Conservation (phyloP, 768 basidiomycete species). For the Naganishia friedmannii region DNA sequence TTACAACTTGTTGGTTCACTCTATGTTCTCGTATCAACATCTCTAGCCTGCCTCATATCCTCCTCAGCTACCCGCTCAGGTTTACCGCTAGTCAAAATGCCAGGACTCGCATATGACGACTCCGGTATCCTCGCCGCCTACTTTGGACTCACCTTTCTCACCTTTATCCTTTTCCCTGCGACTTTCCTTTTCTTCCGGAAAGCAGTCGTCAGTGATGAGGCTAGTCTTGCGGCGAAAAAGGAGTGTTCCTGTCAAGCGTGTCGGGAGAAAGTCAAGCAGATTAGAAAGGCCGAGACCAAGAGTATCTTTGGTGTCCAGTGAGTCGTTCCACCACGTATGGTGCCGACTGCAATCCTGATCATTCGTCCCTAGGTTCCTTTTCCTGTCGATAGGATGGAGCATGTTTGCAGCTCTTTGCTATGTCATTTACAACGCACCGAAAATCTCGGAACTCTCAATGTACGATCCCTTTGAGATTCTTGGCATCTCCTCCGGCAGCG, state of each 20-base stretch:
- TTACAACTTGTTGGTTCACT: not conserved
- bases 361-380: conserved; percentile 49
- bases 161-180: conserved; percentile 74
- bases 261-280: conserved; percentile 20
- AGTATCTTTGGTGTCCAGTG: conserved; percentile 18
- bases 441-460: conserved; percentile 63
- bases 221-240: conserved; percentile 26
- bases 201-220: conserved; percentile 32
- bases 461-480: conserved; percentile 96
- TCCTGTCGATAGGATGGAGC: conserved; percentile 71
- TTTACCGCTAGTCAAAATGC: conserved; percentile 24
- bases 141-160: conserved; percentile 85
- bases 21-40: not conserved
- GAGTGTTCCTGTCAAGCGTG: conserved; percentile 29
- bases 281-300: conserved; percentile 21
- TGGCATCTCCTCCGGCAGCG: conserved; percentile 63
- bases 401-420: conserved; percentile 67
- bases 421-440: conserved; percentile 59
- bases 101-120: conserved; percentile 53
- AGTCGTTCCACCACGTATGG: not conserved
- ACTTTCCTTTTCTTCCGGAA: conserved; percentile 56
- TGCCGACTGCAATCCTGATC: conserved; percentile 13
- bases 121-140: conserved; percentile 57
- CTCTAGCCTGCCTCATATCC: not conserved
- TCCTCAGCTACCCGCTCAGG: not conserved